A percentile compares a stretch with the other conserved stretches of the same genome.
Evolutionary conservation across 2,329 filamentous ascomycete species (phyloP).

Genomic region (Trichoderma hamatum): DNA sequence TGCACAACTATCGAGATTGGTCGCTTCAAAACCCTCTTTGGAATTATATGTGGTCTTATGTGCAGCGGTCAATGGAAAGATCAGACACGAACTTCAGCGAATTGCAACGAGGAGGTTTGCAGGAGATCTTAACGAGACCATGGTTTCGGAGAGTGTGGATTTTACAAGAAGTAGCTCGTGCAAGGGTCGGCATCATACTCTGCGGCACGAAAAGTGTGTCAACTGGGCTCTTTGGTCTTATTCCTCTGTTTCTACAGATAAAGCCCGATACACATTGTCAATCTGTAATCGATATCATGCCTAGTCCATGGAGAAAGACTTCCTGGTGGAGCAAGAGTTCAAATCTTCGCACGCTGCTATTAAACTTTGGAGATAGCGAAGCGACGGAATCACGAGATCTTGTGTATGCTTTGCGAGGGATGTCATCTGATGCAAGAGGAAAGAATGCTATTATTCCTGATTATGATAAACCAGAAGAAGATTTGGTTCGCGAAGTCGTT

Average conservation of each 20-base stretch:
- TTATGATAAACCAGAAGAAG: neutral
- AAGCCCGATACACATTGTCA: neutral
- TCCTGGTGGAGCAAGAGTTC: neutral
- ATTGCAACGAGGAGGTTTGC: neutral
- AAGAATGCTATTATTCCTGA: neutral
- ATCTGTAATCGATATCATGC: conserved; percentile 17
- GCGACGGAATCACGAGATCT: neutral
- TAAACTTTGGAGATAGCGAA: neutral
- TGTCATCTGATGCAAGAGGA: neutral
- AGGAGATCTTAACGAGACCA: neutral
- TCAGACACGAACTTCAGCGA: rapidly evolving
- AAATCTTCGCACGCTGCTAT: neutral
- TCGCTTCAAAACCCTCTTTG: neutral
- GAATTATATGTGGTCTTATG: neutral
- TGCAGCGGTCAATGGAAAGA: rapidly evolving
- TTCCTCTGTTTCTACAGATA: neutral
- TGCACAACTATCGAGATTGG: neutral
- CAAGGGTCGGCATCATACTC: neutral
- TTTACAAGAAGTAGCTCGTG: conserved; percentile 3
- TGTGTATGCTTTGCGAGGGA: neutral
- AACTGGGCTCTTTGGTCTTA: neutral
- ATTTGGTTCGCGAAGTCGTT: neutral
- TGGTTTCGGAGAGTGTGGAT: conserved; percentile 14
- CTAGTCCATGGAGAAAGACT: neutral
- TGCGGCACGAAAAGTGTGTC: neutral